Evolutionary conservation across 2,329 filamentous ascomycete species (phyloP), one percentile per base, ranked within the genome.

Genomic region (Raffaelea albimanens): DNA sequence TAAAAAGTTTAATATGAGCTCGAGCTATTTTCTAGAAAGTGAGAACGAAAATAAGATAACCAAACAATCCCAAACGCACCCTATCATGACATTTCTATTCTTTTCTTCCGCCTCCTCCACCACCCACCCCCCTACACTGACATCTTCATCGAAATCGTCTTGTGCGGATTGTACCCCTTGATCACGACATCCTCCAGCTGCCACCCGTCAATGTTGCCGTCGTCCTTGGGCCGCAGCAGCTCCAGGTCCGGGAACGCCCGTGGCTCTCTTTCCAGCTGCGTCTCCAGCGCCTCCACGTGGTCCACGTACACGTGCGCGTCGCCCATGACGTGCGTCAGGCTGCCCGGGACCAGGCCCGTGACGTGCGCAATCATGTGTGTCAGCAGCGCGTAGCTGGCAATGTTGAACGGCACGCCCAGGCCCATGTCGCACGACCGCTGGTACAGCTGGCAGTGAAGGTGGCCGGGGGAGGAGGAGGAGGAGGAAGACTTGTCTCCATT

Each of bases 61-160:
- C n/a, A n/a, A n/a, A n/a, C n/a, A n/a, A n/a, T n/a, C n/a, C n/a
- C n/a, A n/a, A n/a, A n/a, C n/a, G n/a, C n/a, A n/a, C n/a, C n/a
- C n/a, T n/a, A n/a, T n/a, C n/a, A n/a, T n/a, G n/a, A n/a, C n/a
- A n/a, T n/a, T n/a, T n/a, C n/a, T n/a, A n/a, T n/a, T n/a, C n/a
- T n/a, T n/a, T n/a, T n/a, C n/a, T n/a, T n/a, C n/a, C n/a, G n/a
- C 22, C 36, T 16, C 9, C 11, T 13, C 33, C 25, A 13, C 31
- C 21, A 42, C 22, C 89, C 50, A 97, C 90, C 61, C 87, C 31
- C 22, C 41, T 43, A 89, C 50, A 97, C 91, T 61, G 87, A 94
- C 93, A 98, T 98, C 71, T 97, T 96, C 93, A 98, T 98, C 40
- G 86, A 78, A 68, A 98, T 95, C 5, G 77, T 77, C 70, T 90